phyloP scores from a whole-genome alignment of 148 eudicot species.

The Silene conica region DNA sequence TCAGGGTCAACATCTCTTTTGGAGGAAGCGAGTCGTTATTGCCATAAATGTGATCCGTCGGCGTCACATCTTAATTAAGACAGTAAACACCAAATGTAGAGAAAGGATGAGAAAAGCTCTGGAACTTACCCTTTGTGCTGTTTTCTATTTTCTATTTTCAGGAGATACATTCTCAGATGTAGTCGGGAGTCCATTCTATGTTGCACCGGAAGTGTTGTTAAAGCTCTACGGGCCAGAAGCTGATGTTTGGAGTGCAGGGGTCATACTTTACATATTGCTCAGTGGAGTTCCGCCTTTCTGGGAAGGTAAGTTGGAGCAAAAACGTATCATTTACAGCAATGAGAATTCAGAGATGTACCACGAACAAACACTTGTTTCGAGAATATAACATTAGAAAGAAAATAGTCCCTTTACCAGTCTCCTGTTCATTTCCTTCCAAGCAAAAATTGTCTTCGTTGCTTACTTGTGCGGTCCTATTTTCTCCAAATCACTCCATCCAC shows the following conservation, averaged over 20 bases:
- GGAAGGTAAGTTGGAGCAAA: slow-evolving; percentile 43
- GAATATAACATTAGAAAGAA: neutral
- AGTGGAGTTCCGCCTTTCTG: slow-evolving; percentile 77
- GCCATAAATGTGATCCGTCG: too few species aligned
- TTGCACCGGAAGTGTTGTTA: slow-evolving; percentile 71
- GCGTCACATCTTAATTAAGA: neutral
- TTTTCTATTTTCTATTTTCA: slow-evolving; percentile 16
- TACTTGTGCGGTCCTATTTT: too few species aligned
- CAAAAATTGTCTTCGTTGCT: too few species aligned
- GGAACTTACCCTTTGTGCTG: neutral
- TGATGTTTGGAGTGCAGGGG: slow-evolving; percentile 91
- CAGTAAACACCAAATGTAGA: neutral
- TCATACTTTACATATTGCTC: slow-evolving; percentile 65
- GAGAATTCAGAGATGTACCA: neutral
- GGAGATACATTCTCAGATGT: slow-evolving; percentile 66
- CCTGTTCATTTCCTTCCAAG: too few species aligned
- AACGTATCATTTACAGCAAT: neutral
- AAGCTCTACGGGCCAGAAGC: slow-evolving; percentile 72
- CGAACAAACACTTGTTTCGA: too few species aligned
- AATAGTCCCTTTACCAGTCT: too few species aligned
- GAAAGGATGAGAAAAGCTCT: neutral
- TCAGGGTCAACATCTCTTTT: too few species aligned
- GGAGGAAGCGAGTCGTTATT: too few species aligned
- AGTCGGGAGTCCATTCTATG: slow-evolving; percentile 77
- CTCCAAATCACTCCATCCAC: too few species aligned